phyloP scores from a whole-genome alignment of 768 basidiomycete species.

The Lentinula sp. region DNA sequence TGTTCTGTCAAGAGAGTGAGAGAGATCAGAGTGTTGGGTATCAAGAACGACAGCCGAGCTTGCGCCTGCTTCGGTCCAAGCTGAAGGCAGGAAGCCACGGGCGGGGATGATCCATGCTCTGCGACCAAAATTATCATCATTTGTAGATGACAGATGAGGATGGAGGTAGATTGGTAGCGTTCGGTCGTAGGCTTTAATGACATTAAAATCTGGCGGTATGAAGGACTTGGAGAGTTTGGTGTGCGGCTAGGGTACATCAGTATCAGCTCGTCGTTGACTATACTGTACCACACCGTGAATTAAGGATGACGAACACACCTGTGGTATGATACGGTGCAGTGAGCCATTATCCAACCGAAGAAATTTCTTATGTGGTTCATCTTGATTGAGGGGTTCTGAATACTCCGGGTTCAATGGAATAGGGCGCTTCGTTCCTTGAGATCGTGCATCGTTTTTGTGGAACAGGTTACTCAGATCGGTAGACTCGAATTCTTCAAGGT shows the following conservation, averaged over 20 bases:
- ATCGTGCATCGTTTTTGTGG: neutral
- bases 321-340: neutral
- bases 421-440: neutral
- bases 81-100: neutral
- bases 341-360: neutral
- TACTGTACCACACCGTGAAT: neutral
- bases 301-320: neutral
- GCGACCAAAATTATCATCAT: neutral
- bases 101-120: neutral
- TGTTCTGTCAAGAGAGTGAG: neutral
- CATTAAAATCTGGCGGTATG: neutral
- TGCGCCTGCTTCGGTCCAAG: neutral
- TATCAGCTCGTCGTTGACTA: neutral
- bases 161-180: neutral
- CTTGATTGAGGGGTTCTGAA: neutral
- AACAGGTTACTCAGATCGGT: neutral
- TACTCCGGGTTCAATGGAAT: neutral
- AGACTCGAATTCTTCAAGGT: neutral
- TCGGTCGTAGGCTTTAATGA: neutral
- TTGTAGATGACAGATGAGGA: neutral
- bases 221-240: neutral
- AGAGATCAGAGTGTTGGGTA: neutral
- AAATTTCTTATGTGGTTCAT: neutral
- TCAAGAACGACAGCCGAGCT: conserved; percentile 1
- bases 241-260: neutral